A percentile compares a stretch with the other conserved stretches of the same genome.
Conservation (phyloP, 495 filamentous ascomycete genomes). For the Letharia columbiana region DNA sequence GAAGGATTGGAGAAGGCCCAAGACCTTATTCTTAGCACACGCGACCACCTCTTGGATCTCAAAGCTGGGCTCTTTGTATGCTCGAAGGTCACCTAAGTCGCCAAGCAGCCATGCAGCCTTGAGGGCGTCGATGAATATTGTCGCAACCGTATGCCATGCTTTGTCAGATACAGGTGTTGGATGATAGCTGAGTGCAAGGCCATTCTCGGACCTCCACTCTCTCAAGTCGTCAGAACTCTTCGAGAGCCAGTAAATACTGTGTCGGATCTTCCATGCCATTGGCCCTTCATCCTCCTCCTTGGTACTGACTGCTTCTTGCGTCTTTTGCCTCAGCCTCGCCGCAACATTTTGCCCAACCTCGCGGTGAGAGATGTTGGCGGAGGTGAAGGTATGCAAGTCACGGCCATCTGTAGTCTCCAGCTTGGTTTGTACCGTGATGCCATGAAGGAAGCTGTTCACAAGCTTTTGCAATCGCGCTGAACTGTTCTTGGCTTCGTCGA, state of each 20-base stretch:
- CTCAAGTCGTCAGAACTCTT: slow-evolving; percentile 2
- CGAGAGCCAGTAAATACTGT: slow-evolving; percentile 3
- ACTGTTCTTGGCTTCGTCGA: background rate
- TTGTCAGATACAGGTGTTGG: background rate
- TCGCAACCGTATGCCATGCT: background rate
- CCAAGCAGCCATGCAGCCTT: slow-evolving; percentile 1
- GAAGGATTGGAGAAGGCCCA: background rate
- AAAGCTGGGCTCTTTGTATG: background rate
- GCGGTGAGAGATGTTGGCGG: background rate
- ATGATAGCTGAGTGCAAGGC: background rate
- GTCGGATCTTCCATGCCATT: background rate
- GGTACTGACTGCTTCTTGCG: background rate
- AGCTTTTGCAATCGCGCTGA: background rate
- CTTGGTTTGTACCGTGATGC: background rate
- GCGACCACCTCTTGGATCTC: background rate
- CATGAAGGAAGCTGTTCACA: background rate
- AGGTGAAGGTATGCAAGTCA: background rate
- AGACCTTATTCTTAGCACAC: background rate
- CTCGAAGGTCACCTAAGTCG: background rate
- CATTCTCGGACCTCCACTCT: background rate
- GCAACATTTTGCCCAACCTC: background rate
- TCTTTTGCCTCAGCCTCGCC: background rate
- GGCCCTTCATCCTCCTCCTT: background rate
- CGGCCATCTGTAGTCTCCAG: background rate
- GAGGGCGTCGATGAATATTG: background rate